Percentiles rank a stretch among this genome's conserved stretches.
Conservation (phyloP, 306 rosid genomes). For the Vicia villosa region DNA sequence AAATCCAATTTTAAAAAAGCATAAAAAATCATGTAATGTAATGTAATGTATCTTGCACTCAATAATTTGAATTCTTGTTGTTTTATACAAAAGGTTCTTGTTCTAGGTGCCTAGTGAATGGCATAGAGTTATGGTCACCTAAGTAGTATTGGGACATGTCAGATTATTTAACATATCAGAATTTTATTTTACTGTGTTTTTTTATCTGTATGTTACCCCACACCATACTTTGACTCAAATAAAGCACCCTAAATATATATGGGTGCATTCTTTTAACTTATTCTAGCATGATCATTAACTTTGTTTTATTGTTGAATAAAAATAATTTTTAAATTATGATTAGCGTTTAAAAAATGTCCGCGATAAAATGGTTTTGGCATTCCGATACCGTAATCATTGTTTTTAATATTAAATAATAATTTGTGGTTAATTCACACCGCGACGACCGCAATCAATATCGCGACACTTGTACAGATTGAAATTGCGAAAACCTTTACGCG, state of each 20-base stretch:
- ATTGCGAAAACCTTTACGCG: too few species aligned
- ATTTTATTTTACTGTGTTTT: conserved; percentile 30
- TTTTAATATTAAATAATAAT: too few species aligned
- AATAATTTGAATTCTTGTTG: conserved; percentile 35
- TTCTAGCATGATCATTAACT: background rate
- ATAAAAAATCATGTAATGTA: background rate
- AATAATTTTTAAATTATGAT: background rate
- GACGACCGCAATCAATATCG: too few species aligned
- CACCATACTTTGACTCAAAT: conserved; percentile 33
- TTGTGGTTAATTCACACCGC: too few species aligned
- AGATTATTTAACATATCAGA: conserved; percentile 9
- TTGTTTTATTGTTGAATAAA: background rate
- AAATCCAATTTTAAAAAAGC: background rate
- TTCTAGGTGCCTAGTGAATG: conserved; percentile 29
- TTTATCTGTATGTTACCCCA: conserved; percentile 27
- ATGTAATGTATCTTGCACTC: background rate
- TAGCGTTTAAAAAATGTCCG: too few species aligned
- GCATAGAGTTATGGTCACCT: conserved; percentile 10
- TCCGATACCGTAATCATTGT: too few species aligned
- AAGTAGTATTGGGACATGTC: conserved; percentile 33
- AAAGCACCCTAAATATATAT: conserved; percentile 17
- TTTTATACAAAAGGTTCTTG: conserved; percentile 1
- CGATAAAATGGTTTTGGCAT: too few species aligned
- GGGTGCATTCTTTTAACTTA: conserved; percentile 30
- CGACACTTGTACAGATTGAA: too few species aligned